Conservation (phyloP, 495 filamentous ascomycete species). For the Trichocladium uniseriatum region DNA sequence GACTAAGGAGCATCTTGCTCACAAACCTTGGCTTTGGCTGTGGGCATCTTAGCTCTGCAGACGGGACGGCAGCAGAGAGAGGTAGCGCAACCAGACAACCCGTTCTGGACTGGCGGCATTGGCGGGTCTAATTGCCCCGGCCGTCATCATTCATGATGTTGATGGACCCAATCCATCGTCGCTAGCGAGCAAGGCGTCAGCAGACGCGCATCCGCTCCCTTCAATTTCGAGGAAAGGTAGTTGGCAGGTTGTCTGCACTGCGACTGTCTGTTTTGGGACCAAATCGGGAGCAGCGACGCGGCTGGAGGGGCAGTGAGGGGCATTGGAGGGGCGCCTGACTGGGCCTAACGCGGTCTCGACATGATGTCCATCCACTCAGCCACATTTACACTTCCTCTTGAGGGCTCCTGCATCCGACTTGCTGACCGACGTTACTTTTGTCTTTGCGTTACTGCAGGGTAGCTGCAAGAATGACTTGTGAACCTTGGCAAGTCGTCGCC, state of each 20-base stretch:
- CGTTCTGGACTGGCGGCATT: not conserved
- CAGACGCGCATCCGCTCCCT: too few relatives aligned
- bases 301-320: constrained; percentile 22
- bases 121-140: not conserved
- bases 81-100: not conserved
- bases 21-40: too few relatives aligned
- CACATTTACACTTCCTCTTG: constrained; percentile 14
- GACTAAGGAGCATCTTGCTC: not conserved
- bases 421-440: constrained; percentile 12
- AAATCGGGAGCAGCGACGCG: constrained; percentile 16
- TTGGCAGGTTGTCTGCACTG: constrained; percentile 8
- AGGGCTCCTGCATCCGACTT: constrained; percentile 6
- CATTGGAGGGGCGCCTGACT: constrained; percentile 25
- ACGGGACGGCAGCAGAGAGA: constrained; percentile 2
- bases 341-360: constrained; percentile 10
- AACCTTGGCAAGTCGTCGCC: not conserved
- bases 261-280: constrained; percentile 17
- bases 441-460: too few relatives aligned
- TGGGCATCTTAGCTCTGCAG: not conserved
- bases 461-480: constrained; percentile 8
- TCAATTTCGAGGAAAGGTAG: too few relatives aligned
- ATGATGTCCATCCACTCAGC: not conserved
- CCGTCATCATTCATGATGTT: too few relatives aligned
- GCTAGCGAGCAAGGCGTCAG: too few relatives aligned
- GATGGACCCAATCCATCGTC: too few relatives aligned